Evolutionary conservation across 495 filamentous ascomycete genomes (phyloP).

Genomic region (Coniosporium apollinis): DNA sequence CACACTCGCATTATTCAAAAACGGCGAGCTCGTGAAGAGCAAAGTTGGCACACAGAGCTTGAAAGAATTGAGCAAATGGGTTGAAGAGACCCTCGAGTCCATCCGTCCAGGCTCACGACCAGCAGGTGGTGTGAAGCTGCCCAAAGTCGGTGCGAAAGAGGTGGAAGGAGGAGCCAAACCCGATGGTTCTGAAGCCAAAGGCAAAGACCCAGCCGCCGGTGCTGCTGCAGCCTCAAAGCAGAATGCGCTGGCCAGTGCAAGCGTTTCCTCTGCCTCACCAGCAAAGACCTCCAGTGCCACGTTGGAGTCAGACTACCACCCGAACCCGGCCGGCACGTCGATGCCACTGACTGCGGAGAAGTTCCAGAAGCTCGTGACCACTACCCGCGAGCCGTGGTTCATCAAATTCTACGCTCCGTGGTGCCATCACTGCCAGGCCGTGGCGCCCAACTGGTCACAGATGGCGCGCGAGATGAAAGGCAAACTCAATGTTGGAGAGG

Average conservation of each 20-base stretch:
- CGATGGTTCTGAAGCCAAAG: slow-evolving; percentile 30
- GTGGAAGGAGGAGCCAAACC: slow-evolving; percentile 32
- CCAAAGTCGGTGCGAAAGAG: slow-evolving; percentile 37
- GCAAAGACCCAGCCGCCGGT: slow-evolving; percentile 31
- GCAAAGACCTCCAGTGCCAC: slow-evolving; percentile 14
- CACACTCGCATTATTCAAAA: slow-evolving; percentile 63
- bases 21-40: slow-evolving; percentile 49
- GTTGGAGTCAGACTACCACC: slow-evolving; percentile 5
- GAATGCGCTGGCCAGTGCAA: slow-evolving; percentile 16
- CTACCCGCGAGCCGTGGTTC: slow-evolving; percentile 86
- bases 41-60: slow-evolving; percentile 46
- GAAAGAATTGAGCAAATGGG: slow-evolving; percentile 39
- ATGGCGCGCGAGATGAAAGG: slow-evolving; percentile 81
- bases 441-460: slow-evolving; percentile 79
- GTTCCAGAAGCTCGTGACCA: slow-evolving; percentile 74
- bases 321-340: slow-evolving; percentile 57
- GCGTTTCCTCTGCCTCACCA: slow-evolving; percentile 17
- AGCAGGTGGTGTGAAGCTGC: slow-evolving; percentile 40
- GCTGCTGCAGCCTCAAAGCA: slow-evolving; percentile 30
- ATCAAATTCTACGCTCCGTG: slow-evolving; percentile 97
- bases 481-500: slow-evolving; percentile 79
- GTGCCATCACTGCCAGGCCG: slow-evolving; percentile 86
- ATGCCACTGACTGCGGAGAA: slow-evolving; percentile 62
- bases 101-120: slow-evolving; percentile 67
- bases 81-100: slow-evolving; percentile 64